Evolutionary conservation across 257 asterid species (phyloP).

Genomic region (Ehretia macrophylla): DNA sequence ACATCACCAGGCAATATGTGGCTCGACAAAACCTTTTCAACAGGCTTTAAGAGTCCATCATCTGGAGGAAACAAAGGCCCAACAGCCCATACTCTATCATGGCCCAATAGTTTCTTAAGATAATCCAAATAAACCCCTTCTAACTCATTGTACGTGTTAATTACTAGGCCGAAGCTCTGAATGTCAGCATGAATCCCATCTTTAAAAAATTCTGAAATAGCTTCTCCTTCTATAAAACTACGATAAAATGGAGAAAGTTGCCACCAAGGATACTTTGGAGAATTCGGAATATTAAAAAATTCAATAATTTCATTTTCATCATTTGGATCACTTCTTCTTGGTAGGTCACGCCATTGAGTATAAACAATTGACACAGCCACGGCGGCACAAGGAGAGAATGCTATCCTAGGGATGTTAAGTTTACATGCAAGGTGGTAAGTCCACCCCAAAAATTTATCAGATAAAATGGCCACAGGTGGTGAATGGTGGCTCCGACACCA

Average conservation of each 20-base stretch:
- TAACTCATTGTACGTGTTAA: constrained; percentile 49
- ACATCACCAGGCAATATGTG: constrained; percentile 22
- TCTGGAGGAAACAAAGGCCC: constrained; percentile 58
- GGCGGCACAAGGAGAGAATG: constrained; percentile 67
- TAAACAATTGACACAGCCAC: constrained; percentile 34
- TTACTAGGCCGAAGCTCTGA: constrained; percentile 42
- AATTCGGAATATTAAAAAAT: constrained; percentile 35
- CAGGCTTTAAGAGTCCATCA: constrained; percentile 12
- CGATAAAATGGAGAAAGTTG: constrained; percentile 62
- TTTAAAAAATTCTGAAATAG: constrained; percentile 36
- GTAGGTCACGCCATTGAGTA: constrained; percentile 49
- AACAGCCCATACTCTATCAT: constrained; percentile 51
- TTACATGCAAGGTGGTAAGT: constrained; percentile 46
- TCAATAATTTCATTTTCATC: constrained; percentile 30
- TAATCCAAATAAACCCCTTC: constrained; percentile 41
- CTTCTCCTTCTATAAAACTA: constrained; percentile 37
- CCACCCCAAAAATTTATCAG: constrained; percentile 73
- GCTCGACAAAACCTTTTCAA: constrained; percentile 48
- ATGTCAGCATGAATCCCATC: constrained; percentile 24
- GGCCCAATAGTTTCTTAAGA: constrained; percentile 35
- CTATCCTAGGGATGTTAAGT: constrained; percentile 46
- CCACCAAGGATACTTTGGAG: constrained; percentile 70
- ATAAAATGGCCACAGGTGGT: constrained; percentile 60
- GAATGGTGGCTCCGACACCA: constrained; percentile 63
- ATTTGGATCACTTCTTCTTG: constrained; percentile 16